Conservation (phyloP, 1,139 yeast genomes). For the Yamadazyma buinensis region DNA sequence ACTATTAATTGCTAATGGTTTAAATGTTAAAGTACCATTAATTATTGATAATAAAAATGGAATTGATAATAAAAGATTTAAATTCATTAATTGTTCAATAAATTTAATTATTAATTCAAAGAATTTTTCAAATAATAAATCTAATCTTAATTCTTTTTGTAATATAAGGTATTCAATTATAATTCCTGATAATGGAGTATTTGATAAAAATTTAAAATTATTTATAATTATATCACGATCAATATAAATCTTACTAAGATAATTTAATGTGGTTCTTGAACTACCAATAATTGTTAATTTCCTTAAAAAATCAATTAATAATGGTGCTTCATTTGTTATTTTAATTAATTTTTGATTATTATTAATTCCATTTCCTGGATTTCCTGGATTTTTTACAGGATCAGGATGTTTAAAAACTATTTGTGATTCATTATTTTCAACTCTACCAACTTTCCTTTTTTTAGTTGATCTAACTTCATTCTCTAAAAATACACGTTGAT, state of each 20-base stretch:
- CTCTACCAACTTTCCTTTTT: constrained; percentile 1
- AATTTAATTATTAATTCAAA: constrained; percentile 37
- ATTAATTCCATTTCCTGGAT: constrained; percentile 2
- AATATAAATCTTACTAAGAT: constrained; percentile 45
- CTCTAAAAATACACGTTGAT: constrained; percentile 64
- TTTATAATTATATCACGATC: constrained; percentile 27
- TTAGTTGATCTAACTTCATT: constrained; percentile 28
- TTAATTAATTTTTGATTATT: constrained; percentile 17
- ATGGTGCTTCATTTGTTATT: constrained; percentile 31
- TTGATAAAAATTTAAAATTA: constrained; percentile 26
- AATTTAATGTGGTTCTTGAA: constrained; percentile 43
- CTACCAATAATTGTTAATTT: constrained; percentile 48
- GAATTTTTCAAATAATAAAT: constrained; percentile 37
- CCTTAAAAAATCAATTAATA: constrained; percentile 36
- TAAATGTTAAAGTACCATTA: constrained; percentile 49
- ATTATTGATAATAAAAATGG: constrained; percentile 56
- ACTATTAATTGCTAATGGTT: constrained; percentile 52
- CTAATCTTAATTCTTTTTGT: constrained; percentile 42
- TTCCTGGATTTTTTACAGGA: not conserved
- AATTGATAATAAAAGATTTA: constrained; percentile 31
- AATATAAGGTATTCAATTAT: constrained; percentile 36
- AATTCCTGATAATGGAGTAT: constrained; percentile 30
- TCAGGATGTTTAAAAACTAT: not conserved
- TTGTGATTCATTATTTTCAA: not conserved
- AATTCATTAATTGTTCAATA: constrained; percentile 22